A percentile compares a stretch with the other conserved stretches of the same genome.
phyloP scores from a whole-genome alignment of 2,329 filamentous ascomycete species.

The Cryphonectria nitschkei region DNA sequence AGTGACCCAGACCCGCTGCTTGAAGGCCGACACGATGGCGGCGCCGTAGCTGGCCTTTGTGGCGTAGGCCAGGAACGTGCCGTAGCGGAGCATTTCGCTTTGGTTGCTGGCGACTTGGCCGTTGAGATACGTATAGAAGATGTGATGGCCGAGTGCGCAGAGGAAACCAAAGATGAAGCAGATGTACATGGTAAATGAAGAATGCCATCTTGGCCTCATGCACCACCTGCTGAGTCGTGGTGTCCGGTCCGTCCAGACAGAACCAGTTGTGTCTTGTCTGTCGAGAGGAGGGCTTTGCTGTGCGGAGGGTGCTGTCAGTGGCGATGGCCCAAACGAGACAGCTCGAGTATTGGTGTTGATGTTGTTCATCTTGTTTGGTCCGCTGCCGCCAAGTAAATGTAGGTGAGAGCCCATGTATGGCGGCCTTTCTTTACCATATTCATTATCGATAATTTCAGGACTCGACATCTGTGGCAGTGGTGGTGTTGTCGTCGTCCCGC shows the following conservation, averaged over 20 bases:
- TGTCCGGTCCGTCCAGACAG: neutral
- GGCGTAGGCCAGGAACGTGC: conserved; percentile 43
- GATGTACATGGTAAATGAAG: conserved; percentile 40
- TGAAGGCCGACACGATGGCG: conserved; percentile 37
- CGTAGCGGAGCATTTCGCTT: conserved; percentile 44
- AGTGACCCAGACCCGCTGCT: conserved; percentile 35
- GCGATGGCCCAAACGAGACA: conserved; percentile 22
- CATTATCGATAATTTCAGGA: conserved; percentile 7
- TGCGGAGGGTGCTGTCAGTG: conserved; percentile 1
- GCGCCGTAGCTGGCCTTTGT: conserved; percentile 45
- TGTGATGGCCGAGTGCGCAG: conserved; percentile 43
- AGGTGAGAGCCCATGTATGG: conserved; percentile 16
- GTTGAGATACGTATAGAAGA: conserved; percentile 42
- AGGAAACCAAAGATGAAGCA: conserved; percentile 42
- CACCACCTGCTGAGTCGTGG: conserved; percentile 7
- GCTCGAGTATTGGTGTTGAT: conserved; percentile 9
- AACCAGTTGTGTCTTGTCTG: neutral
- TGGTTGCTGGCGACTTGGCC: conserved; percentile 41
- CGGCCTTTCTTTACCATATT: neutral
- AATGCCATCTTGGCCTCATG: conserved; percentile 26
- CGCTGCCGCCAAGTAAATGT: conserved; percentile 11
- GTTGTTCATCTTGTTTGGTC: neutral
- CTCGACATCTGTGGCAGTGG: conserved; percentile 6
- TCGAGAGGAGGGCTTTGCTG: neutral
- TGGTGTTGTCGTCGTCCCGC: neutral